These are phyloP conservation scores for Suhomyces coccinellae DNA, from an alignment of 1,139 yeast species.

Conservation along the genomic window DNA sequence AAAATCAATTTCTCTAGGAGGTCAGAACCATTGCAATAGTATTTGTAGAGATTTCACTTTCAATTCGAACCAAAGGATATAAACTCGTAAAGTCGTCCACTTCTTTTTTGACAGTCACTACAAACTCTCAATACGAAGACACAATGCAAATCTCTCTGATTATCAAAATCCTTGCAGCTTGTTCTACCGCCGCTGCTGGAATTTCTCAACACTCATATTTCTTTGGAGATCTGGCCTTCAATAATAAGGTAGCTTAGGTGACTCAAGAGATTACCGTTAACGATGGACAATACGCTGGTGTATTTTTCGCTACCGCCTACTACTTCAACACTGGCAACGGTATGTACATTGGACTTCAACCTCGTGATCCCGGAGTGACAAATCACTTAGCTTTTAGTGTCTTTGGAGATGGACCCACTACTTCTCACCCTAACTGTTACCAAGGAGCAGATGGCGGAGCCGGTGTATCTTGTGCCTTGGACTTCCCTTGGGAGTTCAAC, in stretches of 20 bases:
- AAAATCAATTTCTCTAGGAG: too few species aligned
- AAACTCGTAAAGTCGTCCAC: too few species aligned
- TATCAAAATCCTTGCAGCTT: neutral
- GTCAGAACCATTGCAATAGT: too few species aligned
- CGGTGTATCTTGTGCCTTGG: constrained; percentile 7
- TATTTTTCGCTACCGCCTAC: neutral
- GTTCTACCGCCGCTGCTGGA: neutral
- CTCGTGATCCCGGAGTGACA: neutral
- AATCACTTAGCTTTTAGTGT: constrained; percentile 2
- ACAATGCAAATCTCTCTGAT: neutral
- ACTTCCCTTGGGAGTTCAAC: constrained; percentile 8
- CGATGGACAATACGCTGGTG: neutral
- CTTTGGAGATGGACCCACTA: constrained; percentile 1
- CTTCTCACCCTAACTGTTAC: neutral
- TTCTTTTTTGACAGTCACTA: too few species aligned
- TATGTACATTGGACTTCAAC: constrained; percentile 4
- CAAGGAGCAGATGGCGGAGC: constrained; percentile 6
- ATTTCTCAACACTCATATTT: neutral
- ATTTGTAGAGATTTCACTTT: too few species aligned
- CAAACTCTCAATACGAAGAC: neutral
- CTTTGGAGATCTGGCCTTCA: neutral
- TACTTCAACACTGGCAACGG: neutral
- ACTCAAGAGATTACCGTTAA: neutral
- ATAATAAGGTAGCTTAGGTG: neutral
- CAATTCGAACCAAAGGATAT: too few species aligned